Evolutionary conservation across 2,329 filamentous ascomycete genomes (phyloP).

Genomic region (Stachybotrys echinatus): DNA sequence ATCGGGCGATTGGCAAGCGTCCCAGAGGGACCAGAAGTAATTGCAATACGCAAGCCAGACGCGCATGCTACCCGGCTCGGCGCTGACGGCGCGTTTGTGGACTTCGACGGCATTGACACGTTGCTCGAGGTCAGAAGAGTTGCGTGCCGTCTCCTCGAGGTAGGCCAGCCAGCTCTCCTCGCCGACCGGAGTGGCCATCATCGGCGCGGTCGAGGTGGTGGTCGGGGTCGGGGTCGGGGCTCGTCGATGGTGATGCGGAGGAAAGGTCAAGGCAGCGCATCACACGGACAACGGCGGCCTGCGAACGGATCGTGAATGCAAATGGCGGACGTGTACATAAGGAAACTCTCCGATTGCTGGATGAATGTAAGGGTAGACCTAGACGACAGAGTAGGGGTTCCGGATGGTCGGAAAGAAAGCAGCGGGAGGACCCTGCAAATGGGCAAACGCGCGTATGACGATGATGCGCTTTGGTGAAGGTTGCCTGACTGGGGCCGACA

Average conservation of each 20-base stretch:
- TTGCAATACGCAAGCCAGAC: slow-evolving; percentile 76
- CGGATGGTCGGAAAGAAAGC: background rate
- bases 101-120: slow-evolving; percentile 67
- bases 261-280: background rate
- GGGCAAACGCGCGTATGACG: background rate
- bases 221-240: background rate
- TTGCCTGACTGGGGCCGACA: background rate
- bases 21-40: slow-evolving; percentile 69
- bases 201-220: slow-evolving; percentile 2
- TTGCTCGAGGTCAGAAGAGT: slow-evolving; percentile 57
- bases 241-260: background rate
- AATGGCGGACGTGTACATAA: background rate
- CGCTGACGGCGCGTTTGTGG: slow-evolving; percentile 62
- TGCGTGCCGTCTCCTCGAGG: slow-evolving; percentile 64
- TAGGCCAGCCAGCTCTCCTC: slow-evolving; percentile 76
- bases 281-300: background rate
- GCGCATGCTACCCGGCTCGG: slow-evolving; percentile 68
- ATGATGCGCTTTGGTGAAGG: background rate
- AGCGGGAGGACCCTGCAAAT: too few species aligned
- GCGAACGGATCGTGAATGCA: background rate
- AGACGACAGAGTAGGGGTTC: background rate
- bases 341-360: background rate
- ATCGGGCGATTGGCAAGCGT: slow-evolving; percentile 52
- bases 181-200: slow-evolving; percentile 56
- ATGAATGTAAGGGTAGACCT: too few species aligned